These are phyloP conservation scores for Saturnispora sanitii DNA, from an alignment of 805 yeast species.

Conservation along the genomic window DNA sequence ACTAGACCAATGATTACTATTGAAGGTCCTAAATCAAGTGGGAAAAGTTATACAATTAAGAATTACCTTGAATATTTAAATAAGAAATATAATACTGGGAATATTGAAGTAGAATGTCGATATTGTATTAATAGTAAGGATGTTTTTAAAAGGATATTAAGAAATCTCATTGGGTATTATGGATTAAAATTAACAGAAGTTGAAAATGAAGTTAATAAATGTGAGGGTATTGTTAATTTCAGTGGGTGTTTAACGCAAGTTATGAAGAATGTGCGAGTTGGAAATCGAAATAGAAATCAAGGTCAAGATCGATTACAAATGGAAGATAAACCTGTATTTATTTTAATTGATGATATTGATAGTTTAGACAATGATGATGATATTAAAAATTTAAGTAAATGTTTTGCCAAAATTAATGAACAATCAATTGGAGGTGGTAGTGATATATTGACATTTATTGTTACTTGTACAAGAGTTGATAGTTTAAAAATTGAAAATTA, in stretches of 20 bases:
- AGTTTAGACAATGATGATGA: constrained; percentile 25
- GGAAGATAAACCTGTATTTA: constrained; percentile 32
- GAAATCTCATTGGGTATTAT: constrained; percentile 8
- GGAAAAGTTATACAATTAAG: constrained; percentile 34
- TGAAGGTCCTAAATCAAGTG: constrained; percentile 41
- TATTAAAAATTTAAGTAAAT: constrained; percentile 31
- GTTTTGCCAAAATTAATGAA: constrained; percentile 36
- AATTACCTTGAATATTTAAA: constrained; percentile 24
- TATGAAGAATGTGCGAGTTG: constrained; percentile 1
- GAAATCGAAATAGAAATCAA: too few species aligned
- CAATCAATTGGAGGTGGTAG: constrained; percentile 25
- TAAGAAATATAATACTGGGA: constrained; percentile 15
- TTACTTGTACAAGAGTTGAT: constrained; percentile 32
- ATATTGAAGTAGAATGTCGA: constrained; percentile 34
- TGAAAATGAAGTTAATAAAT: constrained; percentile 12
- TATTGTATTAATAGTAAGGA: constrained; percentile 33
- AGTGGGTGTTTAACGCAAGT: constrained; percentile 33
- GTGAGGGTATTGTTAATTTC: constrained; percentile 35
- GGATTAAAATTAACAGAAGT: constrained; percentile 6
- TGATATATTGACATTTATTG: constrained; percentile 29
- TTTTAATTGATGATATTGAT: constrained; percentile 41
- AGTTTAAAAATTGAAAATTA: constrained; percentile 30
- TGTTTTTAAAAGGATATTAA: constrained; percentile 34
- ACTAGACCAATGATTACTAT: constrained; percentile 32
- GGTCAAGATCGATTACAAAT: too few species aligned